phyloP scores from a whole-genome alignment of 108 stramenopile genomes.

The Licmophora abbreviata region DNA sequence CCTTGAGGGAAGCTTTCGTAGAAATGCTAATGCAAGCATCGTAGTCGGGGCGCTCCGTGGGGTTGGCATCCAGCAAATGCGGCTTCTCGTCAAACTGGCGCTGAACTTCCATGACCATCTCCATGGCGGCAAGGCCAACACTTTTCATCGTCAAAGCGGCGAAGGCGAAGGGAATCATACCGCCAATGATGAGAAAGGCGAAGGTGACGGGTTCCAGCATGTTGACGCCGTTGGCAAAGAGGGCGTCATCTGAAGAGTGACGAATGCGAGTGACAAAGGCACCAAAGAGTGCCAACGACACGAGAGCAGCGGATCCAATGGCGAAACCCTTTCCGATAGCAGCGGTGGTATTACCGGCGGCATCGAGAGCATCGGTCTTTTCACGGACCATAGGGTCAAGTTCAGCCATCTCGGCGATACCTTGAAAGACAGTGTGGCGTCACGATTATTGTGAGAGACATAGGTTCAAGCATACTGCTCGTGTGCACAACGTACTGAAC shows the following conservation, averaged over 20 bases:
- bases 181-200: slow-evolving; percentile 93
- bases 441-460: background rate
- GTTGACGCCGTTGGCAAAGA: slow-evolving; percentile 76
- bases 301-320: slow-evolving; percentile 98
- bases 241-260: slow-evolving; percentile 43
- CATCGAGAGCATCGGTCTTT: slow-evolving; percentile 98
- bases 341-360: slow-evolving; percentile 98
- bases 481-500: background rate
- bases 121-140: slow-evolving; percentile 94
- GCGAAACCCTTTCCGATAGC: slow-evolving; percentile 99
- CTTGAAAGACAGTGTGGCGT: slow-evolving; percentile 16
- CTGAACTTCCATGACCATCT: slow-evolving; percentile 97
- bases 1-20: slow-evolving; percentile 87
- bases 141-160: slow-evolving; percentile 99
- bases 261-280: slow-evolving; percentile 95
- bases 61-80: slow-evolving; percentile 85
- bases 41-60: slow-evolving; percentile 87
- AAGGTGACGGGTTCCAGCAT: slow-evolving; percentile 94
- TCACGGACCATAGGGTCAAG: slow-evolving; percentile 90
- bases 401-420: slow-evolving; percentile 99
- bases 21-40: slow-evolving; percentile 96
- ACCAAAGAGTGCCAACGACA: slow-evolving; percentile 94
- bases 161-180: slow-evolving; percentile 98
- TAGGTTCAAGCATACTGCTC: background rate
- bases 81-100: slow-evolving; percentile 95